Conservation (phyloP, 345 rosid species). For the Clausena lansium region DNA sequence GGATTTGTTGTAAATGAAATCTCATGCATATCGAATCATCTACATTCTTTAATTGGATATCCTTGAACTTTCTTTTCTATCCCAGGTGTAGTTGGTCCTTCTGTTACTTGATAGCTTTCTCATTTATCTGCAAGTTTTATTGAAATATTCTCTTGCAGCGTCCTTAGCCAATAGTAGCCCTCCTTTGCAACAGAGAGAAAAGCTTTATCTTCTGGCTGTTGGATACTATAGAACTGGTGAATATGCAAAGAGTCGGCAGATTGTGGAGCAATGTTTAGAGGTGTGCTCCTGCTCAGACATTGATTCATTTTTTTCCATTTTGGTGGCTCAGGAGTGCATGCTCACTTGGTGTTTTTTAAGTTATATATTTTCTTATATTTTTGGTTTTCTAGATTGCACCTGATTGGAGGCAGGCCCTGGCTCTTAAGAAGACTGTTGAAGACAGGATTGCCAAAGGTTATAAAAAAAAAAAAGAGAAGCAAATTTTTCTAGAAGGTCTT, state of each 20-base stretch:
- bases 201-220: constrained; percentile 79
- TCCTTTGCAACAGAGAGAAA: constrained; percentile 56
- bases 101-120: constrained; percentile 1
- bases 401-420: constrained; percentile 80
- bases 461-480: neutral
- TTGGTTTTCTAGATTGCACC: constrained; percentile 56
- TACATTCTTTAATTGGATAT: neutral
- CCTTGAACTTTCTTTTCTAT: neutral
- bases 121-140: neutral
- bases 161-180: constrained; percentile 50
- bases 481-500: neutral
- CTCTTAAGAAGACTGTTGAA: constrained; percentile 64
- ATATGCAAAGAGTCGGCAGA: constrained; percentile 62
- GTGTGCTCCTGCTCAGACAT: constrained; percentile 23
- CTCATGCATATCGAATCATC: neutral
- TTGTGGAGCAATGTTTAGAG: constrained; percentile 66
- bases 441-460: constrained; percentile 72
- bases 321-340: neutral
- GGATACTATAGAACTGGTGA: constrained; percentile 74
- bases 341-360: neutral
- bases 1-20: neutral
- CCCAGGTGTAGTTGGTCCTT: neutral
- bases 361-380: neutral
- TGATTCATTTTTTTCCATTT: neutral
- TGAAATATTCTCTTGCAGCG: constrained; percentile 37